Base-by-base conservation (phyloP, 305 asterid species). In the Nicotiana rustica region DNA sequence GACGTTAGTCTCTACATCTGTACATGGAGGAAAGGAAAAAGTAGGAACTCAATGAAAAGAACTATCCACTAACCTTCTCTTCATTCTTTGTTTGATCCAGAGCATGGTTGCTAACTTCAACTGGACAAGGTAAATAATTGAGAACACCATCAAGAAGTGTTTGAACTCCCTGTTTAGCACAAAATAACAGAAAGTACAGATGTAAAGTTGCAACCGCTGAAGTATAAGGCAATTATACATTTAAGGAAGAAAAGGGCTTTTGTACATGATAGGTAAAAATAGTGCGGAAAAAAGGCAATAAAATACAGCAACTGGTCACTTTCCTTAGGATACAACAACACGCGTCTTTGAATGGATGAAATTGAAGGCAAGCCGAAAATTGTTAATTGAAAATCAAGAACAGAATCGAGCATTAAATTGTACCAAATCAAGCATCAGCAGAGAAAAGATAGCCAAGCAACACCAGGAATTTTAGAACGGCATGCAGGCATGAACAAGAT, bases 81-180 rank as follows among this genome's bases (percentile, higher is more conserved):
- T 97, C 99, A 62, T 88, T 83, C 88, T 97, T 97, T 71, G 93
- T 87, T 79, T 97, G 98, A 89, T 97, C 99, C 81, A 97, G 97
- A 84, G 99, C 99, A 83, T 86, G 83, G 87, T 91, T 97, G 85
- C 68, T 84, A 86, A 95, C 98, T 93, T 97, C 98, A 67, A 85
- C 84, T 25, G 99, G 99, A 86, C 91, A 90, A 67, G 99, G 99
- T 88, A 96, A 89, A 90, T 93, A 96, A 89, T 88, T 90, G 83
- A 97, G 90, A 47, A 97, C 99, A 41, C 98, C 99, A 86, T 97
- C 98, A 67, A 97, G 97, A 87, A 97, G 96, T 79, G 97, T 93
- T 85, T 95, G 99, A 80, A 96, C 93, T 15, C 98, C 99, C 99
- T 97, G 89, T 49, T 85, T 82, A 19, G 78, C 88, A 86, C 84